These are phyloP conservation scores for Metschnikowia anglica DNA, from an alignment of 805 yeast genomes.

Conservation along the genomic window DNA sequence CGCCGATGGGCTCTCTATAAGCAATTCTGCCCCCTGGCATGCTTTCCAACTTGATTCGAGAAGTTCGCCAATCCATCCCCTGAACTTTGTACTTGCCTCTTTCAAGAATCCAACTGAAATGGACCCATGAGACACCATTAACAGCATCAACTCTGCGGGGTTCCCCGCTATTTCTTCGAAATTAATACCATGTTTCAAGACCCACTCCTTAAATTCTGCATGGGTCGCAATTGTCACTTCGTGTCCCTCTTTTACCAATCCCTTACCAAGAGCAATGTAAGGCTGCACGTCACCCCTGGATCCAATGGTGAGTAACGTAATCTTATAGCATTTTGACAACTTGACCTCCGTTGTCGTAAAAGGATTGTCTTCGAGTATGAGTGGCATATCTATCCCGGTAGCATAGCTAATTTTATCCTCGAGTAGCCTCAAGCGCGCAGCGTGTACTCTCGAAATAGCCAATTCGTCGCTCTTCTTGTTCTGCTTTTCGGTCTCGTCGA, in stretches of 20 bases:
- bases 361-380: slow-evolving; percentile 67
- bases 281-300: slow-evolving; percentile 98
- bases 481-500: slow-evolving; percentile 8
- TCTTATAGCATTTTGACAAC: slow-evolving; percentile 54
- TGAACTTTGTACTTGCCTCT: slow-evolving; percentile 79
- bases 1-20: slow-evolving; percentile 94
- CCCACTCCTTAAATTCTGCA: slow-evolving; percentile 75
- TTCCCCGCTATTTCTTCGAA: slow-evolving; percentile 85
- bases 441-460: slow-evolving; percentile 34
- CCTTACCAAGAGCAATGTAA: slow-evolving; percentile 84
- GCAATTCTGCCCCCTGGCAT: slow-evolving; percentile 75
- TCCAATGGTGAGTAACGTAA: slow-evolving; percentile 83
- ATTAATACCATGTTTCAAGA: slow-evolving; percentile 60
- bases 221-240: slow-evolving; percentile 83
- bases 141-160: slow-evolving; percentile 86
- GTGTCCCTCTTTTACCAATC: slow-evolving; percentile 79
- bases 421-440: slow-evolving; percentile 62
- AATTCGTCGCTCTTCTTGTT: slow-evolving; percentile 6
- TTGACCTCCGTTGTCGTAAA: slow-evolving; percentile 47
- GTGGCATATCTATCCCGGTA: slow-evolving; percentile 64
- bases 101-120: slow-evolving; percentile 78
- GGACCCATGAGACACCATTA: slow-evolving; percentile 89
- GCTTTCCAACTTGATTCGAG: slow-evolving; percentile 79
- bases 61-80: slow-evolving; percentile 79
- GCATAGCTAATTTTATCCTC: slow-evolving; percentile 64